Evolutionary conservation across 108 stramenopile species (phyloP).

Genomic region (Parmales sp.): DNA sequence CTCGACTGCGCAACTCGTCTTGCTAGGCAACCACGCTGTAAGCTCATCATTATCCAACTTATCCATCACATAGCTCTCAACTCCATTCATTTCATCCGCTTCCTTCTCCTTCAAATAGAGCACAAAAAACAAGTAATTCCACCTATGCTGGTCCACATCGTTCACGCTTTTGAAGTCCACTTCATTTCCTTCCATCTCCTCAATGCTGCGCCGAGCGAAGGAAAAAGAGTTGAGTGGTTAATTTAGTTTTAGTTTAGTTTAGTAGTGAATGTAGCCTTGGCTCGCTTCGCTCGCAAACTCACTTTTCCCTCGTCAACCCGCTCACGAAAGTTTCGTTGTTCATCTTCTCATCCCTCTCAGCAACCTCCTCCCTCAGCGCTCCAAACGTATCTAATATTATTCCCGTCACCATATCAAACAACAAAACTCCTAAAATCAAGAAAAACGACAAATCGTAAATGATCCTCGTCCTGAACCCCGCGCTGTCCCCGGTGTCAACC

Average conservation of each 20-base stretch:
- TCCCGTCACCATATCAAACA: conserved; percentile 5
- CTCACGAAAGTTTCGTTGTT: background rate
- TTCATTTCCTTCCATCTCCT: background rate
- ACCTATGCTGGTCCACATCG: background rate
- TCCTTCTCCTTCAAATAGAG: background rate
- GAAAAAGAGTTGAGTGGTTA: too few species aligned
- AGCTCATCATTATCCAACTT: background rate
- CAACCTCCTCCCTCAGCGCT: background rate
- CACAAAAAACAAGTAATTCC: conserved; percentile 1
- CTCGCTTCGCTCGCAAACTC: too few species aligned
- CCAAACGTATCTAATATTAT: conserved; percentile 8
- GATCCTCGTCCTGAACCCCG: background rate
- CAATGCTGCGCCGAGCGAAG: too few species aligned
- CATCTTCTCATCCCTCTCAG: background rate
- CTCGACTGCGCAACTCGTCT: background rate
- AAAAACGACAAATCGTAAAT: conserved; percentile 3
- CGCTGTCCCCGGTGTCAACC: background rate
- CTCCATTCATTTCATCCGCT: background rate
- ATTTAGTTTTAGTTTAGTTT: too few species aligned
- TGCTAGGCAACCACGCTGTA: background rate
- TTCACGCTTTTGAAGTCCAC: conserved; percentile 1
- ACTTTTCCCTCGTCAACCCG: background rate
- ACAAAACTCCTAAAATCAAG: background rate
- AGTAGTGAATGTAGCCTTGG: too few species aligned
- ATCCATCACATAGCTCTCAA: background rate